Percentiles rank a stretch among this genome's conserved stretches.
phyloP scores from a whole-genome alignment of 2,329 filamentous ascomycete species.

The Sordariomycetes sp. region DNA sequence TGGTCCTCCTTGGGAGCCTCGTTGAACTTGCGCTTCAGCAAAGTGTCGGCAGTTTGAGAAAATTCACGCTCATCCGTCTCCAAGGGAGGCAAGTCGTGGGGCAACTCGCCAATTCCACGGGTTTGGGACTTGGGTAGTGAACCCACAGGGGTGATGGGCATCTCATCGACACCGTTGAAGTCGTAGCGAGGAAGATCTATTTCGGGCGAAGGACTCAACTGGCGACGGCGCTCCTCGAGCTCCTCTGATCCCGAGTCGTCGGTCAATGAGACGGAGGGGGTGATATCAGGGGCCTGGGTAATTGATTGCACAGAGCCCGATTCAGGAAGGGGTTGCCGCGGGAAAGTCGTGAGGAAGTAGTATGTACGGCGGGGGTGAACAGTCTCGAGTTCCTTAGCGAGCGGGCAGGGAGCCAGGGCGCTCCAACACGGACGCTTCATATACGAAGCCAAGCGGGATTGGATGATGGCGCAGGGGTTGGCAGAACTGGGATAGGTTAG shows the following conservation, averaged over 20 bases:
- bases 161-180: constrained; percentile 61
- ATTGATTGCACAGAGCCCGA: constrained; percentile 17
- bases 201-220: constrained; percentile 85
- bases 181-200: constrained; percentile 83
- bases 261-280: constrained; percentile 67
- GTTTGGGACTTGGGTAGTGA: constrained; percentile 33
- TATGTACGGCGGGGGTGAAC: constrained; percentile 92
- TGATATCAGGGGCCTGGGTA: constrained; percentile 48
- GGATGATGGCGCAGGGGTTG: constrained; percentile 91
- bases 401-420: constrained; percentile 68
- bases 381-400: constrained; percentile 87
- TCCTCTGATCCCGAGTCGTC: constrained; percentile 54
- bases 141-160: constrained; percentile 54
- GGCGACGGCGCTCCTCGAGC: constrained; percentile 56
- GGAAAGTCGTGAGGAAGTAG: constrained; percentile 87
- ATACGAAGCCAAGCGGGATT: constrained; percentile 81
- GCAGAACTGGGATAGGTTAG: constrained; percentile 58
- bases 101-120: constrained; percentile 30
- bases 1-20: constrained; percentile 26
- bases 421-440: constrained; percentile 81
- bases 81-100: constrained; percentile 76
- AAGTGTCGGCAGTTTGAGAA: constrained; percentile 82
- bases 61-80: constrained; percentile 96
- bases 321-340: constrained; percentile 69
- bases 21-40: constrained; percentile 57